phyloP scores from a whole-genome alignment of 1,139 yeast species.

The Saccharomyces uvarum region DNA sequence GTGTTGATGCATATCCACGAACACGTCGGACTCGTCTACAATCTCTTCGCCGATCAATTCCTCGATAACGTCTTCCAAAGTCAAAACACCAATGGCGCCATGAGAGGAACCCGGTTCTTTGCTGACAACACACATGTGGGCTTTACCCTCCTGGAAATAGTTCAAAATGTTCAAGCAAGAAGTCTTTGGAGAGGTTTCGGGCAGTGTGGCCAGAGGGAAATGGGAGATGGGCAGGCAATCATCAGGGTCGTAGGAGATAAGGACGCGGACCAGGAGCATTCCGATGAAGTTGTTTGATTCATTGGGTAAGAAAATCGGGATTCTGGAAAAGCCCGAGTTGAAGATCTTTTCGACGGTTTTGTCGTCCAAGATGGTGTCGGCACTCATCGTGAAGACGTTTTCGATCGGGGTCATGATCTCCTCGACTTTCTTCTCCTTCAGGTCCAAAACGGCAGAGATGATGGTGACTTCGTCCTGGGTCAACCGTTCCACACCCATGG shows the following conservation, averaged over 20 bases:
- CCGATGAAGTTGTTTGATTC: slow-evolving; percentile 91
- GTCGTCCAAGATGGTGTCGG: slow-evolving; percentile 79
- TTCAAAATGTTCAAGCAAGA: slow-evolving; percentile 89
- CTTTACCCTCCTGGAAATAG: slow-evolving; percentile 95
- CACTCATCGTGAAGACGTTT: slow-evolving; percentile 81
- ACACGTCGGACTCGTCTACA: slow-evolving; percentile 95
- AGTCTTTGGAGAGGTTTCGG: slow-evolving; percentile 87
- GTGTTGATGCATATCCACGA: slow-evolving; percentile 80
- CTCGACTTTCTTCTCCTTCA: slow-evolving; percentile 82
- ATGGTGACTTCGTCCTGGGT: slow-evolving; percentile 95
- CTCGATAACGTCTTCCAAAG: slow-evolving; percentile 93
- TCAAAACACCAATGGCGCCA: slow-evolving; percentile 87
- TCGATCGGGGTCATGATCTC: slow-evolving; percentile 92
- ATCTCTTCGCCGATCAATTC: slow-evolving; percentile 97
- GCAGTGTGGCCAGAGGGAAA: slow-evolving; percentile 91
- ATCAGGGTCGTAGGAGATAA: slow-evolving; percentile 94
- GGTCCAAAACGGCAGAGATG: slow-evolving; percentile 85
- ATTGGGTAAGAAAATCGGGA: slow-evolving; percentile 88
- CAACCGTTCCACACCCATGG: slow-evolving; percentile 91
- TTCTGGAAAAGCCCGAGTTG: slow-evolving; percentile 90
- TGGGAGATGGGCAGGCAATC: slow-evolving; percentile 88
- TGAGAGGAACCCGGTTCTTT: slow-evolving; percentile 77
- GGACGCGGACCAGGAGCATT: slow-evolving; percentile 84
- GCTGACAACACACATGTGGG: slow-evolving; percentile 93
- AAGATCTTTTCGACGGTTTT: slow-evolving; percentile 80